Conservation (phyloP, 257 asterid genomes). For the Petunia axillaris region DNA sequence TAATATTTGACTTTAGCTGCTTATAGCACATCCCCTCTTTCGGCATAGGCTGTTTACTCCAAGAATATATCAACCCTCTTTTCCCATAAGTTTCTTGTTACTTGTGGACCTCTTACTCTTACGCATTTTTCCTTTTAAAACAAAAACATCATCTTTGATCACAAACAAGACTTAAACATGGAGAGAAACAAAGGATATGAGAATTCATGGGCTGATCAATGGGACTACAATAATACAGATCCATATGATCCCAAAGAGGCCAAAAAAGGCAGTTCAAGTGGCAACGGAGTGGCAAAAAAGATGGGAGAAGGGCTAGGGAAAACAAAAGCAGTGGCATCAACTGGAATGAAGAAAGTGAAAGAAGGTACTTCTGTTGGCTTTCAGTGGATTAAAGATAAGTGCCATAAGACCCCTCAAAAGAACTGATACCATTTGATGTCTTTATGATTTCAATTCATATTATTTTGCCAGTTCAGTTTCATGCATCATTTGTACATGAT, state of each 20-base stretch:
- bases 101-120: slow-evolving; percentile 9
- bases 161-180: slow-evolving; percentile 1
- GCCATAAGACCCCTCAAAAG: slow-evolving; percentile 47
- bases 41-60: not conserved
- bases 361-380: slow-evolving; percentile 69
- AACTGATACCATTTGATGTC: not conserved
- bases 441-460: not conserved
- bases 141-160: not conserved
- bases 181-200: slow-evolving; percentile 22
- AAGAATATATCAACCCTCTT: not conserved
- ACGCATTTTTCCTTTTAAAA: too few relatives aligned
- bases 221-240: slow-evolving; percentile 56
- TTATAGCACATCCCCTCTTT: not conserved
- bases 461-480: not conserved
- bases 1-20: not conserved
- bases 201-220: slow-evolving; percentile 87
- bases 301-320: slow-evolving; percentile 58
- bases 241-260: slow-evolving; percentile 38
- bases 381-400: slow-evolving; percentile 81
- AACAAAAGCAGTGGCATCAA: slow-evolving; percentile 70
- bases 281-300: slow-evolving; percentile 48
- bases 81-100: not conserved
- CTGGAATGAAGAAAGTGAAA: slow-evolving; percentile 73
- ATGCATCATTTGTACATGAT: slow-evolving; percentile 17
- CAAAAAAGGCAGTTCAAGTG: slow-evolving; percentile 30